Conservation (phyloP, 305 asterid genomes). For the Fraxinus ornus region DNA sequence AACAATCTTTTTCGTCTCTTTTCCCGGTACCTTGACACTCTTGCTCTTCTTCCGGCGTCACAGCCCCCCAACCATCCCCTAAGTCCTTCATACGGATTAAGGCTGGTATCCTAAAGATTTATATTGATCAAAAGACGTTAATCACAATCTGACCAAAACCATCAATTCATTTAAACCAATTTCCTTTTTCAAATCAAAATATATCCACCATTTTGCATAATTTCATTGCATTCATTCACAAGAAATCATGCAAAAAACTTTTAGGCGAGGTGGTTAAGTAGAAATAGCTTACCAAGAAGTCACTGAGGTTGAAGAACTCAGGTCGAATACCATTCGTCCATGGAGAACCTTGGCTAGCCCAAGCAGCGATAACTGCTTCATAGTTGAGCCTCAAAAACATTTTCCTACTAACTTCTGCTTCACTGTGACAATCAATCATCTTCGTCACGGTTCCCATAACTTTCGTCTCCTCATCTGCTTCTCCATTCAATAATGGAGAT, state of each 20-base stretch:
- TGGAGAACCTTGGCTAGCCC: slow-evolving; percentile 60
- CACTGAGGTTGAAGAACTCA: slow-evolving; percentile 32
- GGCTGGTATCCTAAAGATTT: slow-evolving; percentile 31
- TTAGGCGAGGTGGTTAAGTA: neutral
- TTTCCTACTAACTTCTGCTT: slow-evolving; percentile 26
- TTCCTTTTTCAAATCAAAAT: neutral
- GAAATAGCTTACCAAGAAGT: slow-evolving; percentile 41
- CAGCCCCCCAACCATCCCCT: slow-evolving; percentile 24
- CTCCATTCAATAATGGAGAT: slow-evolving; percentile 10
- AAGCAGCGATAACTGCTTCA: slow-evolving; percentile 62
- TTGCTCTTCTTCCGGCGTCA: slow-evolving; percentile 57
- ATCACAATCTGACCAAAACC: neutral
- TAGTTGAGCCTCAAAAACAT: slow-evolving; percentile 56
- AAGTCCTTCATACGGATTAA: slow-evolving; percentile 17
- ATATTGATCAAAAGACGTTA: neutral
- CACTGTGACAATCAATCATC: neutral
- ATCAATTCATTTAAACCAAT: neutral
- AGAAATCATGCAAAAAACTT: neutral
- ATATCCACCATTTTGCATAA: neutral
- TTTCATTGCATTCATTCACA: neutral
- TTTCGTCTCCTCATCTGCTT: slow-evolving; percentile 15
- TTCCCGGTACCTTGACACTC: slow-evolving; percentile 66
- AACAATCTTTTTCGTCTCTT: slow-evolving; percentile 69
- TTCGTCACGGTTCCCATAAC: neutral
- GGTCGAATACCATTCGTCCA: slow-evolving; percentile 64